Percentiles rank a stretch among this genome's conserved stretches.
phyloP scores from a whole-genome alignment of 257 asterid genomes.

The Nicotiana attenuata region DNA sequence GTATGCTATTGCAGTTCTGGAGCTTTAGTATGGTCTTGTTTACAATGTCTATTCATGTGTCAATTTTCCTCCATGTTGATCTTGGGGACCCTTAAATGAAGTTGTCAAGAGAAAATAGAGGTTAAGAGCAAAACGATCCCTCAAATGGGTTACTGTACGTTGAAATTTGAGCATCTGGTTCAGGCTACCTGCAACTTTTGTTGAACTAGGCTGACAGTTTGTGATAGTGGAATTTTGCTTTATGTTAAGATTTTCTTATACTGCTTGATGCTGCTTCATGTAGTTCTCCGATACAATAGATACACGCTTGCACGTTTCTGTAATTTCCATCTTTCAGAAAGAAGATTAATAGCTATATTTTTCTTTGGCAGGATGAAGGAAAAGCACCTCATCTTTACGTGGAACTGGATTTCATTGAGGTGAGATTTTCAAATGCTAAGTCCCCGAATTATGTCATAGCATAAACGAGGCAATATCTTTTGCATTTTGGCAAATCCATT shows the following conservation, averaged over 20 bases:
- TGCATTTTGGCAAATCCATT: neutral
- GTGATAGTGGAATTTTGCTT: neutral
- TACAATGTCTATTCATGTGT: neutral
- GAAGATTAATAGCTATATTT: constrained; percentile 11
- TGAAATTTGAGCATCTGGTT: neutral
- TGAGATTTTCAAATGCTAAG: constrained; percentile 13
- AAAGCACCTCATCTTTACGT: constrained; percentile 77
- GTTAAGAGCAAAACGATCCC: neutral
- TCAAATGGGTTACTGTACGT: neutral
- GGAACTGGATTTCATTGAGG: constrained; percentile 96
- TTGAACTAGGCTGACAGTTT: neutral
- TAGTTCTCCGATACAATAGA: neutral
- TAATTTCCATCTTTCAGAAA: neutral
- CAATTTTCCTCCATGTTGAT: neutral
- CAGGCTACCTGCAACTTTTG: neutral
- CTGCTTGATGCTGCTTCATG: neutral
- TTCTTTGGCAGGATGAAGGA: constrained; percentile 82
- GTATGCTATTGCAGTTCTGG: neutral
- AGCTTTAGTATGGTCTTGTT: neutral
- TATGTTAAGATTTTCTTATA: neutral
- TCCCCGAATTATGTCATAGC: neutral
- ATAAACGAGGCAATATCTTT: neutral
- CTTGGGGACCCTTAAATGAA: neutral
- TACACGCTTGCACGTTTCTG: neutral
- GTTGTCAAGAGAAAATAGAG: neutral